Base-by-base conservation (phyloP, 2,329 filamentous ascomycete genomes). In the Aspergillus ustus region DNA sequence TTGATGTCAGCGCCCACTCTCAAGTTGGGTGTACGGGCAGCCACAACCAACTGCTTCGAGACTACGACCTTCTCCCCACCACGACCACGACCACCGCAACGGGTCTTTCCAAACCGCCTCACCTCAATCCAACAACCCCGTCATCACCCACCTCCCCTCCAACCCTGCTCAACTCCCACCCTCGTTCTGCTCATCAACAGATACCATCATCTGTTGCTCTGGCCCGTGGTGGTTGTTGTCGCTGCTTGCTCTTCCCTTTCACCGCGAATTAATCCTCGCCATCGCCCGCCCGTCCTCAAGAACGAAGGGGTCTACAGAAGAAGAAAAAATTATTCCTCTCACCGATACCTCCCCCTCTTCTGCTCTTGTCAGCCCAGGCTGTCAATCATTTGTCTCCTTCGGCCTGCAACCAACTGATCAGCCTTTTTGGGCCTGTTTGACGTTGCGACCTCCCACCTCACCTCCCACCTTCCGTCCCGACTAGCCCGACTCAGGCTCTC, bases 321-420 rank as follows among this genome's bases (percentile, higher is more conserved):
- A 60, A 53, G 57, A 65, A 61, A 40, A 59, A 62, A 59, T 57
- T 54, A 46, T 57, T 60, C 48, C 29, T 57, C 59, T 50, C 52
- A 53, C 59, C 48, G 54, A 61, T 49, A 46, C 40, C 52, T 61
- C 52, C 48, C 45, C 54, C 34, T 54, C 63, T 52, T 61, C 56
- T 54, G 51, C n/a, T 48, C 49, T 61, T 53, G 54, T 64, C 68
- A 62, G 62, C 61, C 46, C 59, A 66, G 63, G 65, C 66, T 68
- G 61, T 69, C 65, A 70, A 68, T 69, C 64, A 64, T 67, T 67
- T 63, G 64, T 67, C 63, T 59, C 63, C 61, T 62, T 48, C 66
- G 63, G 63, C 63, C 63, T 68, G 65, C 66, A 64, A 65, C 44
- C 58, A 44, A 60, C 59, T 56, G 40, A 62, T 63, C 52, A 66